A percentile compares a stretch with the other conserved stretches of the same genome.
These are phyloP conservation scores for Geotrichum histeridarum DNA, from an alignment of 1,139 yeast species.

Conservation along the genomic window DNA sequence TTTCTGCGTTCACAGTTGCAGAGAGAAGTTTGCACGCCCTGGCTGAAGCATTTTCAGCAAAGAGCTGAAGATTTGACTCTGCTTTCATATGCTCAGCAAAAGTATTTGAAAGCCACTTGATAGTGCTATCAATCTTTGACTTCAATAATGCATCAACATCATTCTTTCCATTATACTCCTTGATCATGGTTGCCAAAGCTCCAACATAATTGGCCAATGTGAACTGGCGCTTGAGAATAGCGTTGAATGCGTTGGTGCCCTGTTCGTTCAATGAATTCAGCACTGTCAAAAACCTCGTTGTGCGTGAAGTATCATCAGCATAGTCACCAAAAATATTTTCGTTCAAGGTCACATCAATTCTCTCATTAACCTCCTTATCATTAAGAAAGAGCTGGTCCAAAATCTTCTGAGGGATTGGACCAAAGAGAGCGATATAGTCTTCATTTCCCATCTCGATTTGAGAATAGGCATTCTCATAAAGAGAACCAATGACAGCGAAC, in stretches of 20 bases:
- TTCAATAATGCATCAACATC: conserved; percentile 28
- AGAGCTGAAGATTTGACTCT: conserved; percentile 46
- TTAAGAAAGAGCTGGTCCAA: conserved; percentile 70
- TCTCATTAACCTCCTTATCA: conserved; percentile 60
- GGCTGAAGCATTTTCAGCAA: conserved; percentile 33
- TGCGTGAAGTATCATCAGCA: conserved; percentile 47
- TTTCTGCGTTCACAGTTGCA: conserved; percentile 45
- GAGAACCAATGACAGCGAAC: conserved; percentile 50
- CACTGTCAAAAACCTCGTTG: conserved; percentile 50
- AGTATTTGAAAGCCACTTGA: conserved; percentile 59
- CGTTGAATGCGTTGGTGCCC: conserved; percentile 59
- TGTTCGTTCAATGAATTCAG: conserved; percentile 50
- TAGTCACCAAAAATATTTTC: conserved; percentile 47
- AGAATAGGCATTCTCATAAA: conserved; percentile 44
- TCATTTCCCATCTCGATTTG: conserved; percentile 21
- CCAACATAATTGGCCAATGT: conserved; percentile 41
- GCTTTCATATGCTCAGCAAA: conserved; percentile 48
- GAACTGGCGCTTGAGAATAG: conserved; percentile 62
- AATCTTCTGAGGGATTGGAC: conserved; percentile 61
- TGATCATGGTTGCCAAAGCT: conserved; percentile 35
- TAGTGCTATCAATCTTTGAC: conserved; percentile 49
- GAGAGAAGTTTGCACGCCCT: conserved; percentile 12
- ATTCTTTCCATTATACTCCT: conserved; percentile 30
- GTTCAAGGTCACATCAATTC: conserved; percentile 58
- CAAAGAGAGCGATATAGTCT: conserved; percentile 29